Evolutionary conservation across 2,329 filamentous ascomycete genomes (phyloP), one percentile per base, ranked within the genome.

Genomic region (Fusarium bulbicola): DNA sequence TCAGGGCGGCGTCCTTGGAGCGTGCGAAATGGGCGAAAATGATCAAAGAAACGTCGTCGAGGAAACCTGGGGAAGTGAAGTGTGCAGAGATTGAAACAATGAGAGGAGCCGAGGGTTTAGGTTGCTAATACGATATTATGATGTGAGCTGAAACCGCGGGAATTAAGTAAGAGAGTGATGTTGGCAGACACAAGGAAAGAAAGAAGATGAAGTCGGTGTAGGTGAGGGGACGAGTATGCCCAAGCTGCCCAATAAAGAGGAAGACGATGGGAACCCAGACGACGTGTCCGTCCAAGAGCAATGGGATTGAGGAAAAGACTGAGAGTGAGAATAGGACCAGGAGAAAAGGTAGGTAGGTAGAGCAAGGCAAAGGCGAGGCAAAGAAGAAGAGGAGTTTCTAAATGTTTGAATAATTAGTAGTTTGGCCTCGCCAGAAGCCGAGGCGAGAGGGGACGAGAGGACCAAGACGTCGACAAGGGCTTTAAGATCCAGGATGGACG

Each of bases 381-480:
- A 59, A 49, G 59, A 59, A 66, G 66, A 72, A 59, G 72, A 74
- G 71, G 72, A 62, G 66, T 64, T 70, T 46, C 36, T 15, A 59
- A 42, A 34, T 32, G 49, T 28, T 65, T 42, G 63, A 65, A 66
- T 64, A 65, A 30, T 30, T 21, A 47, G 66, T 37, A 68, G 36
- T 71, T 59, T 62, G 59, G 49, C 56, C 60, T 65, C 63, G 54
- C 63, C 49, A 74, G 59, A 62, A 56, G 70, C 61, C 24, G 59
- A 54, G 59, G 56, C 63, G 47, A 66, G 52, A 47, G 28, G 40
- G 46, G 49, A 43, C 45, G 66, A 59, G 63, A 68, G 49, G 60
- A 63, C 53, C 61, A 64, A 56, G 61, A 75, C 61, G 50, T 69
- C 49, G 67, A 75, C 74, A 72, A 74, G 66, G 74, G 74, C 74